Conservation (phyloP, 257 asterid species). For the Coffea eugenioides region DNA sequence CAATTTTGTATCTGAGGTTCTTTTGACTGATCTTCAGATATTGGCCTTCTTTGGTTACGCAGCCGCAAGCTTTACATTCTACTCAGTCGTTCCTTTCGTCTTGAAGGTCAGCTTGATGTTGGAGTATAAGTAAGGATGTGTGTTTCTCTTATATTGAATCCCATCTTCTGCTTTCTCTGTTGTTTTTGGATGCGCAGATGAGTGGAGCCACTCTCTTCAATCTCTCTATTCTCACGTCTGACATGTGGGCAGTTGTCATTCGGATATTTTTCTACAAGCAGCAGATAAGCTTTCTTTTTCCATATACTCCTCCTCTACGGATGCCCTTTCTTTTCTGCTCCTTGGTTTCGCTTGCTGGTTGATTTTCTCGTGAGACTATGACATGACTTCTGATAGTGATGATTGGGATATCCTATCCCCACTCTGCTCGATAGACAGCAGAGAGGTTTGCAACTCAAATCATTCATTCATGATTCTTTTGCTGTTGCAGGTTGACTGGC, state of each 20-base stretch:
- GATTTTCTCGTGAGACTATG: neutral
- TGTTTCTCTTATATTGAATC: neutral
- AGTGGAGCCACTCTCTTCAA: constrained; percentile 76
- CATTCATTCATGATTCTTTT: neutral
- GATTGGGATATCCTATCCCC: too few relatives aligned
- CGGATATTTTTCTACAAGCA: constrained; percentile 71
- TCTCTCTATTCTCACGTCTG: constrained; percentile 78
- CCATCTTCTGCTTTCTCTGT: neutral
- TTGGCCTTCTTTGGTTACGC: constrained; percentile 45
- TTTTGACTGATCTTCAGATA: constrained; percentile 34
- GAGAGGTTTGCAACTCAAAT: neutral
- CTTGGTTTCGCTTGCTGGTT: neutral
- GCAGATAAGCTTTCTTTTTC: constrained; percentile 28
- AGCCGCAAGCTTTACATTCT: constrained; percentile 50
- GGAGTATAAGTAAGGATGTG: neutral
- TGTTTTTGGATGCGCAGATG: constrained; percentile 36
- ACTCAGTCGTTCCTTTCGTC: constrained; percentile 45
- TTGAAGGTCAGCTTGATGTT: constrained; percentile 35
- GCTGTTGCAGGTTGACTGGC: constrained; percentile 65
- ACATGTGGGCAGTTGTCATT: constrained; percentile 76
- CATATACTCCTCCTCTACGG: neutral
- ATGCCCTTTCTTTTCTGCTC: neutral
- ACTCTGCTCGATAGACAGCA: neutral
- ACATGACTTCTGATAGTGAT: neutral
- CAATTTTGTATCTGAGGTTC: neutral